These are phyloP conservation scores for Pseudopyrenochaeta lycopersici DNA, from an alignment of 2,329 filamentous ascomycete genomes.

Conservation along the genomic window DNA sequence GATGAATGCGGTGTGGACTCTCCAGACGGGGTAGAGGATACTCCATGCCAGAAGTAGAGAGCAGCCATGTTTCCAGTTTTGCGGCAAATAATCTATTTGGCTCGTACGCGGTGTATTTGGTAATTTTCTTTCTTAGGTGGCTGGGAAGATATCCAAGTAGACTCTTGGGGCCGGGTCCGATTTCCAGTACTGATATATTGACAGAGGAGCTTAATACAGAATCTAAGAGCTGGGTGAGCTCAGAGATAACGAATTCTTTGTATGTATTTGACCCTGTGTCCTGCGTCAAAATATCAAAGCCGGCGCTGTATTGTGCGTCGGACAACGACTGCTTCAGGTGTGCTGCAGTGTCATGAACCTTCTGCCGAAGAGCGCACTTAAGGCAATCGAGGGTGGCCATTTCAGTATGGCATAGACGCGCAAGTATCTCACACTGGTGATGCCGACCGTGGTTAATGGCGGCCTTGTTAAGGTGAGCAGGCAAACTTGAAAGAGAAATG, in stretches of 20 bases:
- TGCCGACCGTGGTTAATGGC: no score
- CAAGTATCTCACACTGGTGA: no score
- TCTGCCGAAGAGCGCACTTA: not conserved
- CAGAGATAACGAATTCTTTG: slow-evolving; percentile 48
- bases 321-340: slow-evolving; percentile 49
- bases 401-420: no score
- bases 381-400: not conserved
- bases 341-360: slow-evolving; percentile 17
- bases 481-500: no score
- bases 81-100: slow-evolving; percentile 59
- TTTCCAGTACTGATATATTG: slow-evolving; percentile 65
- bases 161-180: slow-evolving; percentile 67
- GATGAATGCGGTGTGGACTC: slow-evolving; percentile 51
- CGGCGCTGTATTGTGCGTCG: slow-evolving; percentile 59
- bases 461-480: no score
- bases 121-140: slow-evolving; percentile 54
- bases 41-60: slow-evolving; percentile 26
- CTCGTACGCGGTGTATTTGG: slow-evolving; percentile 65
- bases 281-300: slow-evolving; percentile 56
- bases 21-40: slow-evolving; percentile 55
- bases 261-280: slow-evolving; percentile 54
- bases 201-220: slow-evolving; percentile 53
- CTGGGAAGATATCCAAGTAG: slow-evolving; percentile 61
- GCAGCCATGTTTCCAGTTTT: slow-evolving; percentile 56
- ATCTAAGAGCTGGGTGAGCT: slow-evolving; percentile 55